These are phyloP conservation scores for Globisporangium yorkense DNA, from an alignment of 352 stramenopile genomes.

Conservation along the genomic window DNA sequence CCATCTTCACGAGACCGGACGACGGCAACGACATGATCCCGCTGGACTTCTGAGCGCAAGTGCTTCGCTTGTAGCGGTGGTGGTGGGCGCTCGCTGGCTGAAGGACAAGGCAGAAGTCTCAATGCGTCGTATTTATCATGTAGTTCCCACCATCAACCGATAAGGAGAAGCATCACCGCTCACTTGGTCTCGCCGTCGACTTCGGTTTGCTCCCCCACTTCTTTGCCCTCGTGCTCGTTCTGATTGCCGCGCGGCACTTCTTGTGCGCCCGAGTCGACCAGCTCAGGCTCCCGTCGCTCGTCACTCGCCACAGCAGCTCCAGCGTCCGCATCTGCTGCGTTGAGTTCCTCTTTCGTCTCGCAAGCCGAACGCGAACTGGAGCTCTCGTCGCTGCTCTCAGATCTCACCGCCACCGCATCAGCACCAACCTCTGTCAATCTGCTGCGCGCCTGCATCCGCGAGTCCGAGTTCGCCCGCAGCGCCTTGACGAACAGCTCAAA, in stretches of 20 bases:
- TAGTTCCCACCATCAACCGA: neutral
- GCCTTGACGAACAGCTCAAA: constrained; percentile 50
- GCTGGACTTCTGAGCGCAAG: constrained; percentile 25
- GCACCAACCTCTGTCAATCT: too few species aligned
- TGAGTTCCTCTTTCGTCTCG: neutral
- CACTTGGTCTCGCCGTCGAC: constrained; percentile 2
- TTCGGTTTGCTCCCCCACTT: neutral
- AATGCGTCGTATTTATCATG: neutral
- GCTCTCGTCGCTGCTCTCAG: neutral
- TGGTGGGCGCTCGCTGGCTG: too few species aligned
- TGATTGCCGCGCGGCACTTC: neutral
- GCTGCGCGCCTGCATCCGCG: neutral
- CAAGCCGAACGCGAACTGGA: neutral
- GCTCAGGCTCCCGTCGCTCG: constrained; percentile 12
- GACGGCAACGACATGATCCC: constrained; percentile 55
- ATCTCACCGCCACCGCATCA: neutral
- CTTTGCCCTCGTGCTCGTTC: neutral
- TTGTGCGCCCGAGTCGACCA: neutral
- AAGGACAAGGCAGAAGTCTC: too few species aligned
- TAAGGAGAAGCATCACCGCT: neutral
- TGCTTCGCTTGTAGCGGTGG: neutral
- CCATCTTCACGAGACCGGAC: constrained; percentile 19
- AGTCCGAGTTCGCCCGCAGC: constrained; percentile 16
- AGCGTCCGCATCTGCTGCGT: neutral
- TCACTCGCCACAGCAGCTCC: too few species aligned